phyloP scores from a whole-genome alignment of 164 flowering plant genomes.

The Sextonia rubra region DNA sequence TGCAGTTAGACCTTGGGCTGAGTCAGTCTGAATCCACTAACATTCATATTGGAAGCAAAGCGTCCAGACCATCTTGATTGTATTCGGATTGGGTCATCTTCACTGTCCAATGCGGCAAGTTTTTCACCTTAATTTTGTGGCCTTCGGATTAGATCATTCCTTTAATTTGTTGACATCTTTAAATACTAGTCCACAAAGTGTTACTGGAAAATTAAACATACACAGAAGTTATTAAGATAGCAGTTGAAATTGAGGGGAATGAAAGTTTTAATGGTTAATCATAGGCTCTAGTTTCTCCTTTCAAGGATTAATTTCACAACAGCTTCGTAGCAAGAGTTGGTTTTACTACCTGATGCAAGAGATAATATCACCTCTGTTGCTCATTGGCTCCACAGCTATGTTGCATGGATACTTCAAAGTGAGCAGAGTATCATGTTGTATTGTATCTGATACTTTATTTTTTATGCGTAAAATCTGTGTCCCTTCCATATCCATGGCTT shows the following conservation, averaged over 20 bases:
- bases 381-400: background rate
- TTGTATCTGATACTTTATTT: no score
- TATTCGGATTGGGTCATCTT: no score
- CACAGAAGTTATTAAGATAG: background rate
- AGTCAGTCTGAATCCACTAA: no score
- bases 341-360: background rate
- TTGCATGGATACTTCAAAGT: no score
- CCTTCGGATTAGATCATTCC: background rate
- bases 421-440: background rate
- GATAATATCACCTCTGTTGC: background rate
- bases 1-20: no score
- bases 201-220: background rate
- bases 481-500: no score
- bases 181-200: background rate
- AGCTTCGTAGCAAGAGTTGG: background rate
- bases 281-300: background rate
- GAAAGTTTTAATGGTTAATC: background rate
- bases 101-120: no score
- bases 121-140: no score
- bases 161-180: background rate
- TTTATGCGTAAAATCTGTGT: no score
- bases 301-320: background rate
- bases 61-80: no score
- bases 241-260: background rate
- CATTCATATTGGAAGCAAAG: no score